These are phyloP conservation scores for Phytophthora kernoviae DNA, from an alignment of 352 stramenopile genomes.

Conservation along the genomic window DNA sequence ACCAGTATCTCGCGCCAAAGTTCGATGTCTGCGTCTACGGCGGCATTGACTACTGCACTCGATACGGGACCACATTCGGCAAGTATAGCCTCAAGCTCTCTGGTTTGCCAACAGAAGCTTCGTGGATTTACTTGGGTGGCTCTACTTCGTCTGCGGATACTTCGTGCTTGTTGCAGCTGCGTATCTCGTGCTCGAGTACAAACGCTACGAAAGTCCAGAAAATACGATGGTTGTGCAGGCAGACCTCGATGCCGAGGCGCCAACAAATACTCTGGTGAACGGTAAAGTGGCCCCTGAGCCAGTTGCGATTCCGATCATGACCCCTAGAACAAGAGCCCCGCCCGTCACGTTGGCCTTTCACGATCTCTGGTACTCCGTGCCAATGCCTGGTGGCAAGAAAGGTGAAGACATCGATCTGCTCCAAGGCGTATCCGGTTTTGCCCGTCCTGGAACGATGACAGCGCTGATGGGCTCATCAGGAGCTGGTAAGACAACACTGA, in stretches of 20 bases:
- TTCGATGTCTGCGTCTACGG: constrained; percentile 45
- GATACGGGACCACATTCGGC: constrained; percentile 26
- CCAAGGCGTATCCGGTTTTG: constrained; percentile 67
- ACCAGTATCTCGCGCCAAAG: constrained; percentile 49
- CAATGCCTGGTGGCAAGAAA: constrained; percentile 27
- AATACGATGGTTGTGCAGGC: constrained; percentile 34
- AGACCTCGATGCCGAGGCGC: constrained; percentile 17
- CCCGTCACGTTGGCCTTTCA: constrained; percentile 45
- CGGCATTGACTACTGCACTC: constrained; percentile 35
- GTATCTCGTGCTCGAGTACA: constrained; percentile 44
- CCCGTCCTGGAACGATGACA: constrained; percentile 53
- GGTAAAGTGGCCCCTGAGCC: constrained; percentile 5
- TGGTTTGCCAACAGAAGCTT: constrained; percentile 38
- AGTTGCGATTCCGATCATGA: not conserved
- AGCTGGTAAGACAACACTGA: constrained; percentile 92
- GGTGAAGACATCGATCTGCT: constrained; percentile 70
- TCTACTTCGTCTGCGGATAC: constrained; percentile 48
- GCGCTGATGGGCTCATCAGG: constrained; percentile 68
- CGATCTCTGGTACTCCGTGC: constrained; percentile 52
- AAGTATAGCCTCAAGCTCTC: constrained; percentile 49
- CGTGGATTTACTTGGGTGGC: constrained; percentile 56
- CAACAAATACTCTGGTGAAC: not conserved
- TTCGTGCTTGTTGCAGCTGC: constrained; percentile 37
- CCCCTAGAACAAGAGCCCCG: not conserved
- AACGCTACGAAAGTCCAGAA: constrained; percentile 42